These are phyloP conservation scores for Thielaviopsis ethacetica DNA, from an alignment of 2,329 filamentous ascomycete genomes.

Conservation along the genomic window DNA sequence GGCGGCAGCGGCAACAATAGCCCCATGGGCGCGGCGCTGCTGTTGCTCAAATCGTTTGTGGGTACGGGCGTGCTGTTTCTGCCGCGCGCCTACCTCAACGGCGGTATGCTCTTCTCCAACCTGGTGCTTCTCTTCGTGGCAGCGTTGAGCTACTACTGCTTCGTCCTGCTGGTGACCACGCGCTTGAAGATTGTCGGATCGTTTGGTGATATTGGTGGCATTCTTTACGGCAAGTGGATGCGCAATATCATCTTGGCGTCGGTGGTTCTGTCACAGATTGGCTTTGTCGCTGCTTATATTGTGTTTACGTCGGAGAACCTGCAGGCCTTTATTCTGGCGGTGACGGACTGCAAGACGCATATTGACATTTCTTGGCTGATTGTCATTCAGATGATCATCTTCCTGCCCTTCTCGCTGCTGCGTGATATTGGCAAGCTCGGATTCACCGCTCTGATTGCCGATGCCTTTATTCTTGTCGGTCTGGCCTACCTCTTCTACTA, in stretches of 20 bases:
- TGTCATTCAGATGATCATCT: conserved; percentile 86
- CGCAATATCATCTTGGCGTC: conserved; percentile 73
- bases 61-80: conserved; percentile 91
- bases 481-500: conserved; percentile 93
- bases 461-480: conserved; percentile 85
- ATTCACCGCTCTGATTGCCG: conserved; percentile 83
- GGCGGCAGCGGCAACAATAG: conserved; percentile 60
- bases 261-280: conserved; percentile 88
- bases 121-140: conserved; percentile 76
- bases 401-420: conserved; percentile 83
- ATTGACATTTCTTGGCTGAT: conserved; percentile 85
- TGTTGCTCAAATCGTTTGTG: conserved; percentile 93
- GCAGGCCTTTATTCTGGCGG: conserved; percentile 84
- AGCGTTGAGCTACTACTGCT: conserved; percentile 86
- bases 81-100: conserved; percentile 83
- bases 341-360: conserved; percentile 69
- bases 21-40: conserved; percentile 60
- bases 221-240: conserved; percentile 84
- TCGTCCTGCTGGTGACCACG: conserved; percentile 79
- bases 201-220: conserved; percentile 90
- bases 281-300: conserved; percentile 88
- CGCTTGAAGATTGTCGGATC: conserved; percentile 79
- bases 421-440: conserved; percentile 95
- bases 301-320: conserved; percentile 94
- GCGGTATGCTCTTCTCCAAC: conserved; percentile 94